Percentiles rank a stretch among this genome's conserved stretches.
These are phyloP conservation scores for Solanum boliviense DNA, from an alignment of 257 asterid species.

Conservation along the genomic window DNA sequence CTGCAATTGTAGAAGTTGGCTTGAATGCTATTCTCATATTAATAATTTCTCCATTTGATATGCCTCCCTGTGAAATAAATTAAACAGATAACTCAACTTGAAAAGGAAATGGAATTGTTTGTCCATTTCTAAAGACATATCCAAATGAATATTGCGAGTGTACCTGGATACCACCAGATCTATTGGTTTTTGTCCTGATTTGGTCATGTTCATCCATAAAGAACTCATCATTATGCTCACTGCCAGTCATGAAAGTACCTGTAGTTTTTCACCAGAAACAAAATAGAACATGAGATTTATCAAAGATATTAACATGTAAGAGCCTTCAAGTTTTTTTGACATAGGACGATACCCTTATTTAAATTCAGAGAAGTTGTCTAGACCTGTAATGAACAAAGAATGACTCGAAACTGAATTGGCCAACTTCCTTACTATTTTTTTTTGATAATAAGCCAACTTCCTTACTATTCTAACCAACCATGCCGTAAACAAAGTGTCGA, in stretches of 20 bases:
- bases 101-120: neutral
- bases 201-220: conserved; percentile 63
- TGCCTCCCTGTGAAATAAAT: conserved; percentile 68
- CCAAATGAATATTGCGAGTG: neutral
- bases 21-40: conserved; percentile 86
- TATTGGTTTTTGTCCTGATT: conserved; percentile 77
- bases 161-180: conserved; percentile 97
- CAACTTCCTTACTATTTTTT: neutral
- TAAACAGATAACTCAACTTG: neutral
- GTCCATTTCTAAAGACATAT: neutral
- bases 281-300: neutral
- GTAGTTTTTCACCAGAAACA: neutral
- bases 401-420: neutral
- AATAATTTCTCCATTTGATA: conserved; percentile 91
- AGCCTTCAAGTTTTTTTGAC: neutral
- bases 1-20: conserved; percentile 91
- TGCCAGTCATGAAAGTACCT: conserved; percentile 93
- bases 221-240: conserved; percentile 92
- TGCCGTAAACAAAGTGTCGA: neutral
- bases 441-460: too few species aligned
- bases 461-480: neutral
- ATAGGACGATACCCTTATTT: neutral
- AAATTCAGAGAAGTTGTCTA: neutral
- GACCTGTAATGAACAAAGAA: neutral
- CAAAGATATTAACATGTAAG: neutral